These are phyloP conservation scores for Suillus placidus DNA, from an alignment of 768 basidiomycete species.

Conservation along the genomic window DNA sequence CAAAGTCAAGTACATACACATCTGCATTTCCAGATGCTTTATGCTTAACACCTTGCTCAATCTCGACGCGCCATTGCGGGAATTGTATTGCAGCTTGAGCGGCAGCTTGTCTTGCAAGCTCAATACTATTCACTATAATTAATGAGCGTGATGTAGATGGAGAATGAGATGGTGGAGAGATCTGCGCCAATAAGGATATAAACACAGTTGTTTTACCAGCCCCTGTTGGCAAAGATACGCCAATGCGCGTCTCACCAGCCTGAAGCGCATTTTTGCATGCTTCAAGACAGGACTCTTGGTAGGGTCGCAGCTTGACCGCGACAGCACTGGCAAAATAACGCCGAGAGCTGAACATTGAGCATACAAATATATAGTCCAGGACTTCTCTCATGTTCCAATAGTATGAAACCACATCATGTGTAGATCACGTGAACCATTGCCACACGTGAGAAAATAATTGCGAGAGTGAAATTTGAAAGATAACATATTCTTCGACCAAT, in stretches of 20 bases:
- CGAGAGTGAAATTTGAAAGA: no score
- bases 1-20: constrained; percentile 51
- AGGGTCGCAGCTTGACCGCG: constrained; percentile 63
- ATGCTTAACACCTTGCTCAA: constrained; percentile 84
- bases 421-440: background rate
- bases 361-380: background rate
- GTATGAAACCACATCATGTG: background rate
- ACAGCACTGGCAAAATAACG: constrained; percentile 15
- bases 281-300: constrained; percentile 80
- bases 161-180: constrained; percentile 47
- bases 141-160: constrained; percentile 60
- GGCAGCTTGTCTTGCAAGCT: constrained; percentile 88
- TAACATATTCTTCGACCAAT: no score
- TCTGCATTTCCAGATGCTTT: constrained; percentile 81
- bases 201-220: constrained; percentile 93
- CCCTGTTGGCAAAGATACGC: constrained; percentile 84
- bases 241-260: constrained; percentile 72
- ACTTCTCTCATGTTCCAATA: background rate
- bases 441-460: no score
- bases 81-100: constrained; percentile 65
- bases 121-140: constrained; percentile 87
- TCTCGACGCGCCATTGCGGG: constrained; percentile 81
- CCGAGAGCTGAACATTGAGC: background rate
- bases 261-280: constrained; percentile 74
- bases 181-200: constrained; percentile 72